Evolutionary conservation across 2,329 filamentous ascomycete species (phyloP).

Genomic region (Chaetomium strumarium): DNA sequence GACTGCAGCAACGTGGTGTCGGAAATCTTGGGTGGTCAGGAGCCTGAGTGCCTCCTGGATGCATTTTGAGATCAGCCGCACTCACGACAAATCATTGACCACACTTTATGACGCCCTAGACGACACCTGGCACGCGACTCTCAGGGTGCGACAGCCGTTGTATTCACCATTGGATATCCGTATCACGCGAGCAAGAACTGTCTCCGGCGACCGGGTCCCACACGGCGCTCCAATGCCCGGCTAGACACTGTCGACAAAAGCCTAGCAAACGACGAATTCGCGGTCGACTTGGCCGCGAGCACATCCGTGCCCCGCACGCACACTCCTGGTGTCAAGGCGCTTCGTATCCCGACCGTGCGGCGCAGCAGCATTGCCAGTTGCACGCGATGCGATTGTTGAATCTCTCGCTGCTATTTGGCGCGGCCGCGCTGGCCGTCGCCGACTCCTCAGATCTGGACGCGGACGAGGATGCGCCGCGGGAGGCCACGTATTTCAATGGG

Average conservation of each 20-base stretch:
- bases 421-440: constrained; percentile 36
- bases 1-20: constrained; percentile 15
- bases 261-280: constrained; percentile 1
- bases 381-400: constrained; percentile 15
- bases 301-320: not conserved
- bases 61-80: constrained; percentile 1
- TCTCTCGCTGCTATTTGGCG: constrained; percentile 43
- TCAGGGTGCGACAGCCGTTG: constrained; percentile 15
- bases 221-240: constrained; percentile 12
- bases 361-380: not conserved
- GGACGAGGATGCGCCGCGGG: constrained; percentile 33
- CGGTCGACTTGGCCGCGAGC: not conserved
- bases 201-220: constrained; percentile 3
- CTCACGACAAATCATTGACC: constrained; percentile 5
- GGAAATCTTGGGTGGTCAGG: constrained; percentile 14
- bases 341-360: not conserved
- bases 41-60: constrained; percentile 21
- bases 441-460: constrained; percentile 28
- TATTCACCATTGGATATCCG: constrained; percentile 16
- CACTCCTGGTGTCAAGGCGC: constrained; percentile 1
- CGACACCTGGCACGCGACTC: constrained; percentile 3
- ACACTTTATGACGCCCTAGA: constrained; percentile 13
- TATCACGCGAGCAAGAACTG: constrained; percentile 14
- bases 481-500: constrained; percentile 58
- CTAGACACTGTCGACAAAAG: not conserved